A percentile compares a stretch with the other conserved stretches of the same genome.
Conservation (phyloP, 139 green algal genomes). For the Chlorella ohadii region DNA sequence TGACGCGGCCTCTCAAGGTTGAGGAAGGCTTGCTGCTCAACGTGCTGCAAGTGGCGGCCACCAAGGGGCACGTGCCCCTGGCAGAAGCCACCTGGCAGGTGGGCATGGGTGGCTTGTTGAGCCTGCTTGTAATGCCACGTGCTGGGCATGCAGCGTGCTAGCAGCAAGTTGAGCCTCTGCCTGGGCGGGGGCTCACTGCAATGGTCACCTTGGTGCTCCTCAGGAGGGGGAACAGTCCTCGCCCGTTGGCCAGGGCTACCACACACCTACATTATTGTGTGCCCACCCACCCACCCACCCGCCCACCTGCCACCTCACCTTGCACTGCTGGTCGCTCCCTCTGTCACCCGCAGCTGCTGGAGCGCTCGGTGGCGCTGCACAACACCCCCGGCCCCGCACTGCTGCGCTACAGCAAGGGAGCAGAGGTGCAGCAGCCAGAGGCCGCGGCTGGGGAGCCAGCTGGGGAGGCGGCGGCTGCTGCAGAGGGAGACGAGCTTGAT, state of each 20-base stretch:
- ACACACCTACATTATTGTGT: too few species aligned
- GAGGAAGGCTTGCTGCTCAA: constrained; percentile 37
- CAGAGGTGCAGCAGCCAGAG: not conserved
- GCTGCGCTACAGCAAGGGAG: not conserved
- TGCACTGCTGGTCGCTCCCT: not conserved
- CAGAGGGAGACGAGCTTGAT: not conserved
- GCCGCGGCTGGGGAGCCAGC: not conserved
- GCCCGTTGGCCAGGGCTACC: too few species aligned
- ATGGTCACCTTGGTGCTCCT: too few species aligned
- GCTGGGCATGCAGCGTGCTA: too few species aligned
- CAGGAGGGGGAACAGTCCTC: too few species aligned
- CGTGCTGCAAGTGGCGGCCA: constrained; percentile 31
- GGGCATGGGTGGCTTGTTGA: too few species aligned
- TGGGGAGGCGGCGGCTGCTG: not conserved
- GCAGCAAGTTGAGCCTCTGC: too few species aligned
- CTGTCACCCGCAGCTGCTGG: not conserved
- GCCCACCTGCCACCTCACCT: too few species aligned
- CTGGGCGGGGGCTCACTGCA: too few species aligned
- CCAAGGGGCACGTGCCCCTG: constrained; percentile 12
- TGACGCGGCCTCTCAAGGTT: constrained; percentile 25
- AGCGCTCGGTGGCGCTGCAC: constrained; percentile 20
- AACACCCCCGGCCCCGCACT: constrained; percentile 16
- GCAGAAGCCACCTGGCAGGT: constrained; percentile 14
- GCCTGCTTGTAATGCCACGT: too few species aligned
- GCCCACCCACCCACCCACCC: not conserved